Evolutionary conservation across 2,329 filamentous ascomycete genomes (phyloP), one percentile per base, ranked within the genome.

Genomic region (Coleophoma cylindrospora): DNA sequence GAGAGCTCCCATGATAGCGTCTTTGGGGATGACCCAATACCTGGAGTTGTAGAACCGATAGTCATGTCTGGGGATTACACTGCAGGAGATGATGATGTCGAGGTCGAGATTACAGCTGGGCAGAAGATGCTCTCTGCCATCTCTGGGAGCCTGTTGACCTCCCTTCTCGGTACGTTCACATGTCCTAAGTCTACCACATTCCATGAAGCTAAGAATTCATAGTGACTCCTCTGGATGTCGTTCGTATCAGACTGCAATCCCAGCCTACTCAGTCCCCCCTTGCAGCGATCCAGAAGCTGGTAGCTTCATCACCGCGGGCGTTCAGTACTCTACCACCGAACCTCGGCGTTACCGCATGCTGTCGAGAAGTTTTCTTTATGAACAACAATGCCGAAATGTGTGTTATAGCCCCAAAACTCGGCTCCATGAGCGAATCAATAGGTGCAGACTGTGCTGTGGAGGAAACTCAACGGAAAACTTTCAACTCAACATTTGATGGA

Each of bases 101-200:
- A 73, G 36, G 69, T 76, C 22, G 84, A 92, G 54, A 89, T 95
- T 57, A 91, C 91, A 5, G 80, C 91, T 19, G 70, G 79, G 12
- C 92, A 97, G 73, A 94, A 92, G 74, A 99, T 99, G 94, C 68
- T 95, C 49, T 96, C 92, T 50, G 94, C 94, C 45, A 89, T 92
- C 57, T 86, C 87, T 49, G 94, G 94, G 52, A 97, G 91, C 69
- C 71, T 99, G 50, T 68, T 97, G 55, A 97, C 92, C 9, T 94
- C 91, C 17, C 70, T 97, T 22, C 79, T 97, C 40, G 89, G 91
- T 96, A 77, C 57, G 50, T 52, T 14, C 48, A 45, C n/a, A n/a
- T 27, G 40, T 32, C 52, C 9, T 48, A 45, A 43, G 46, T 44
- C 17, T 37, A 40, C 45, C 44, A 50, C 43, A 19, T 38, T 21